Evolutionary conservation across 1,139 yeast genomes (phyloP), one percentile per base, ranked within the genome.

Genomic region (Insectozyma bohioensis): DNA sequence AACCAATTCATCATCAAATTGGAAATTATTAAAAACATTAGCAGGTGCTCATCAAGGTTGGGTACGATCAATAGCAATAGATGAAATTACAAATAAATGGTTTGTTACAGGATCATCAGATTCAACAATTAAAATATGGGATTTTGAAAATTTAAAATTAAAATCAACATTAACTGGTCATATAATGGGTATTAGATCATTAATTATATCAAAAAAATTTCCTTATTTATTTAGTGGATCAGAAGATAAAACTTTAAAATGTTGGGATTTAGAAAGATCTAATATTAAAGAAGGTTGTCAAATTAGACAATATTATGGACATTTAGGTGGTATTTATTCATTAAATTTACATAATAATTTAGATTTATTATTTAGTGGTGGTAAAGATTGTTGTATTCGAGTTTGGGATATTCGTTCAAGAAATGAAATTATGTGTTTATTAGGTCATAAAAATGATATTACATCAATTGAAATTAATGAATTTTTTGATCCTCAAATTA

Each of bases 251-350:
- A 75, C 88, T 24, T 87, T 88, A n/a, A 78, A 88, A 51, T 90
- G 97, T 58, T 94, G 97, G 97, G 98, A 94, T 61, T 66, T 94
- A 48, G 97, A 92, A 56, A 75, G 81, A 48, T 86, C 92, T 46
- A 77, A 78, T 47, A 80, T 86, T 2, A 46, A 60, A 1, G 54
- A 63, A 17, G 75, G 75, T 5, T 63, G 72, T 42, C 72, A 66
- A 43, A 77, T 88, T 11, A 67, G 97, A 36, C 87, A 88, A 48
- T 94, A 86, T 54, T 95, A 90, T 56, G 99, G 98, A 4, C 98
- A 92, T 59, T 70, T 87, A 18, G 86, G 95, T 13, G 95, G 96
- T 3, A 86, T 94, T 1, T 88, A 86, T 51, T 70, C 95, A 1
- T 68, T 88, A 34, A 88, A 80, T 35, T 56, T 88, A 14, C 97